Evolutionary conservation across 306 rosid genomes (phyloP), one percentile per base, ranked within the genome.

Genomic region (Castanopsis chinensis): DNA sequence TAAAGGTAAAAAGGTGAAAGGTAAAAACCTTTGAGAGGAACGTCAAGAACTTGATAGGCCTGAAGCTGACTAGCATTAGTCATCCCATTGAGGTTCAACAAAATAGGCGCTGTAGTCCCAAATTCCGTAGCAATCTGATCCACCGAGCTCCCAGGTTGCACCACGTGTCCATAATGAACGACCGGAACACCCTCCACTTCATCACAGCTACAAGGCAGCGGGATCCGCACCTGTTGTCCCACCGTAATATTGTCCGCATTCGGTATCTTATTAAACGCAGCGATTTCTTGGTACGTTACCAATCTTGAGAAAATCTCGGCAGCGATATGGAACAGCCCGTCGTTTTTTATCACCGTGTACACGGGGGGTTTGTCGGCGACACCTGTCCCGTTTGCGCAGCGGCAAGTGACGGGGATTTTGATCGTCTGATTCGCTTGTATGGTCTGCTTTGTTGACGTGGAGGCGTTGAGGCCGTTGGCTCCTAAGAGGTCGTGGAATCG

Each of bases 201-300:
- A 20, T 95, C 99, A 72, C 98, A 92, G 88, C 99, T 92, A 61
- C 99, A 95, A 0, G 98, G 99, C 60, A 95, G 74, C 0, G 99
- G 99, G 76, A 94, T 89, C 89, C 80, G 64, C 73, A 94, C 13
- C 25, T 55, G 1, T 80, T 77, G 86, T 5, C 93, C 95, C 0
- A 35, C 9, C 0, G 0, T 0, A 23, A 94, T 94, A 10, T 15
- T 3, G 7, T 33, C 8, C 14, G 81, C 23, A 55, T 90, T 23
- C 0, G 82, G 0, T 1, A 95, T 28, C 0, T 61, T 20, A 76
- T 89, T 95, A 0, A 74, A 89, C 4, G 0, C 17, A 21, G 79
- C 80, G 73, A 95, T 89, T 76, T 90, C 81, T 27, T n/a, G 77
- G 72, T 0, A 87, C 54, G 78, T 85, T 4, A 89, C 78, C 6